Percentiles rank a stretch among this genome's conserved stretches.
phyloP scores from a whole-genome alignment of 345 rosid species.

The Rhizophora mangle region DNA sequence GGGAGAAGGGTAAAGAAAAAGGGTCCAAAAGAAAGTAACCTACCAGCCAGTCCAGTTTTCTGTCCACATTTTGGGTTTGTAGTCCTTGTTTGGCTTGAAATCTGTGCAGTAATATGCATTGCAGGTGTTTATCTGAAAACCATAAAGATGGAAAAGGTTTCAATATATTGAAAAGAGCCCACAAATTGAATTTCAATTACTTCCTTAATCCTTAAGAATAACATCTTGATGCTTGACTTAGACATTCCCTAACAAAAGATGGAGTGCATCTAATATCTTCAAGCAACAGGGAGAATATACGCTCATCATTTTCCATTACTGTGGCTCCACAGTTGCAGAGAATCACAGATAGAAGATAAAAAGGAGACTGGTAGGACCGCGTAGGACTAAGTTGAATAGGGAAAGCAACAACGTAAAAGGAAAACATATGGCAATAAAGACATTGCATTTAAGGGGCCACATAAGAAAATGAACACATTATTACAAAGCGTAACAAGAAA shows the following conservation, averaged over 20 bases:
- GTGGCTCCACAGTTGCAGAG: neutral
- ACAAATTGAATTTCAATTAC: no score
- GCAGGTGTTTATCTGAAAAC: conserved; percentile 35
- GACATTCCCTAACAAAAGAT: neutral
- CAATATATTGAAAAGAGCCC: neutral
- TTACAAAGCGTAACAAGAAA: conserved; percentile 13
- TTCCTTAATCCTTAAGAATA: neutral
- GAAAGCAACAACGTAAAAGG: neutral
- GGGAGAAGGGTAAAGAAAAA: neutral
- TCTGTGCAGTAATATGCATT: conserved; percentile 47
- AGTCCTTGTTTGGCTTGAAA: conserved; percentile 37
- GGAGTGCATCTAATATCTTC: neutral
- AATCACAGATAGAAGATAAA: neutral
- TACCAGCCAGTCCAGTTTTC: conserved; percentile 43
- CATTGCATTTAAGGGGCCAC: conserved; percentile 5
- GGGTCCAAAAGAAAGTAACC: neutral
- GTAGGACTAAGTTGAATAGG: neutral
- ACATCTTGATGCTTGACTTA: neutral
- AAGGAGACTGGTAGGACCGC: conserved; percentile 4
- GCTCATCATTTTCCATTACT: neutral
- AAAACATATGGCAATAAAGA: neutral
- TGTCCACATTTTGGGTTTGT: conserved; percentile 47
- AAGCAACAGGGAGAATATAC: neutral
- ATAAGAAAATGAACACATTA: conserved; percentile 1
- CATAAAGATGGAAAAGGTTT: neutral